Base-by-base conservation (phyloP, 2,329 filamentous ascomycete species). In the Teratosphaeria nubilosa region DNA sequence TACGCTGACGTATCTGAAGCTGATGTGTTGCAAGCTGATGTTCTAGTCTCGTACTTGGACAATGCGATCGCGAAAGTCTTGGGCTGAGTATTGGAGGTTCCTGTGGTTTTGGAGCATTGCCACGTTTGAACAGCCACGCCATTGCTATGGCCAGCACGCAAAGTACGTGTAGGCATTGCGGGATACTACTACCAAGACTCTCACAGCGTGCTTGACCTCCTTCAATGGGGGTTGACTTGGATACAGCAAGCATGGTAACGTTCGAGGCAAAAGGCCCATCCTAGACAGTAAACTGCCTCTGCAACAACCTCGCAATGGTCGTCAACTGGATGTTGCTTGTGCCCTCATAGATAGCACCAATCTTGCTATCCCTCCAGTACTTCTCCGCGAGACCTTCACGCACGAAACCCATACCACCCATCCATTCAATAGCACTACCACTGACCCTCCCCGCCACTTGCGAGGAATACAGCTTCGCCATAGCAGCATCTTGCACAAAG, bases 381-480 rank as follows among this genome's bases (percentile, higher is more conserved):
- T 99, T 99, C 84, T 99, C 94, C 0, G 94, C 94, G 59, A 96
- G 85, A 0, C 94, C 94, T 74, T 99, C 94, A 51, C 94, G 81
- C 16, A 99, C 94, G 68, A 99, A 99, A 52, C 94, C 94, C 94
- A 99, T 97, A 51, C 94, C 94, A 53, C 94, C 94, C 92, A 97
- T 97, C 94, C 94, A 99, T 77, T 99, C 94, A 30, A 99, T 85
- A 0, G 92, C 94, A 54, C 88, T 82, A 6, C 91, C 86, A 57
- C 87, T 88, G 22, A 99, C 92, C 57, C 84, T 85, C 22, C 89
- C 88, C 0, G 94, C 94, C 32, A 99, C 90, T 76, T 99, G 94
- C 4, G 89, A 94, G 2, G 94, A 85, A 73, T 88, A 96, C 57
- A 99, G 81, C 80, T 99, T 99, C 56, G 94, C 94, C 94, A 99